Evolutionary conservation across 1,139 yeast species (phyloP), one percentile per base, ranked within the genome.

Genomic region (Debaryomyces psychrophilus): DNA sequence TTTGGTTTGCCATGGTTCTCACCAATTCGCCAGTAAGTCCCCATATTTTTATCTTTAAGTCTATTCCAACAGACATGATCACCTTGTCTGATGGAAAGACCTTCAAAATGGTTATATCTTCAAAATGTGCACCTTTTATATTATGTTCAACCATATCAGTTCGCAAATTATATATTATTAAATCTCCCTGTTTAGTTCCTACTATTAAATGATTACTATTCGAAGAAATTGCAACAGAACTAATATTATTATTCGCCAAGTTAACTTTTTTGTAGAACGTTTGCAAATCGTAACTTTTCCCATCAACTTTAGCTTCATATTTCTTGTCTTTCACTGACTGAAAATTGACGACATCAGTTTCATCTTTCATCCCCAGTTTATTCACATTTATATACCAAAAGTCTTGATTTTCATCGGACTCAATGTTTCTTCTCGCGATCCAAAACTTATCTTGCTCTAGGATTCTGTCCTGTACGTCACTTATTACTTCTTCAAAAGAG

Each of bases 1-100:
- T 69, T 46, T 83, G 89, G 1, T 79, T 79, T 2, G 49, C 45
- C 50, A 85, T 69, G 0, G 74, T 67, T 40, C 90, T 62, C 1
- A 56, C 55, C 1, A 83, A 78, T 2, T 71, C 54, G 44, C 74
- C 74, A 0, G 57, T 46, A 71, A 75, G 83, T 17, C 79, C 72
- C 89, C 90, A 85, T 7, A 86, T 59, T 54, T 81, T 81, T 38
- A 83, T 65, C 46, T 64, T 76, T 65, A 74, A 69, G 59, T 86
- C 92, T 5, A 69, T 59, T 2, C 87, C 84, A 11, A 76, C 69
- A 2, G 85, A 76, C 34, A 84, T 54, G 2, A 81, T 55, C 8
- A 82, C 92, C 53, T 74, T 67, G 2, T 82, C 79, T 9, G 88
- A 82, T 0, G 90, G 87, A 57, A 86, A 83, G 44, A 82, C 71